Evolutionary conservation across 352 stramenopile species (phyloP).

Genomic region (Phytophthora sojae): DNA sequence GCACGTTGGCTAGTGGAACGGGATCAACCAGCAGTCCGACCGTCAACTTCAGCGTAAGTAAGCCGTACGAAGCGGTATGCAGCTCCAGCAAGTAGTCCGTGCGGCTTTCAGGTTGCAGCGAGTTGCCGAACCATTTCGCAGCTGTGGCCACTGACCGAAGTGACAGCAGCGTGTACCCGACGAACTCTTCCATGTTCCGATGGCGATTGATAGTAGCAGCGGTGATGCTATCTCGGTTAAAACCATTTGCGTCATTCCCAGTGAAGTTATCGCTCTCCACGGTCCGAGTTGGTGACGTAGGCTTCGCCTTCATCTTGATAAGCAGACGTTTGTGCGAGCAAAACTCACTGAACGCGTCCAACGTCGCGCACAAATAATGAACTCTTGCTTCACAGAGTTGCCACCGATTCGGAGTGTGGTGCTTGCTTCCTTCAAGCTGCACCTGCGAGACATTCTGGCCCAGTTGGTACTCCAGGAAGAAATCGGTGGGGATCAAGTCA

Average conservation of each 20-base stretch:
- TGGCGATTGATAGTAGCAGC: not conserved
- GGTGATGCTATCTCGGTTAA: not conserved
- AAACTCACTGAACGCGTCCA: slow-evolving; percentile 76
- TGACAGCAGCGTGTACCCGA: slow-evolving; percentile 64
- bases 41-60: slow-evolving; percentile 82
- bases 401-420: slow-evolving; percentile 82
- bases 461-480: slow-evolving; percentile 83
- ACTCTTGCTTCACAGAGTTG: slow-evolving; percentile 79
- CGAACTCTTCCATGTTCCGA: slow-evolving; percentile 43
- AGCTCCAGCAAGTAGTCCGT: slow-evolving; percentile 76
- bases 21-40: slow-evolving; percentile 70
- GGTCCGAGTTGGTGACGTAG: slow-evolving; percentile 3
- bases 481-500: slow-evolving; percentile 62
- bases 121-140: slow-evolving; percentile 67
- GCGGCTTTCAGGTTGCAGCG: slow-evolving; percentile 55
- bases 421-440: slow-evolving; percentile 81
- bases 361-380: slow-evolving; percentile 72
- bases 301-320: slow-evolving; percentile 71
- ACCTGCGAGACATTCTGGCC: slow-evolving; percentile 65
- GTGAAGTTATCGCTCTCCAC: not conserved
- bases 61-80: slow-evolving; percentile 57
- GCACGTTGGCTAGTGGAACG: slow-evolving; percentile 60
- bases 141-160: slow-evolving; percentile 61
- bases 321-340: slow-evolving; percentile 69
- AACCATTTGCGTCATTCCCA: not conserved